Base-by-base conservation (phyloP, 1,284 basidiomycete genomes). In the Caloboletus firmus region DNA sequence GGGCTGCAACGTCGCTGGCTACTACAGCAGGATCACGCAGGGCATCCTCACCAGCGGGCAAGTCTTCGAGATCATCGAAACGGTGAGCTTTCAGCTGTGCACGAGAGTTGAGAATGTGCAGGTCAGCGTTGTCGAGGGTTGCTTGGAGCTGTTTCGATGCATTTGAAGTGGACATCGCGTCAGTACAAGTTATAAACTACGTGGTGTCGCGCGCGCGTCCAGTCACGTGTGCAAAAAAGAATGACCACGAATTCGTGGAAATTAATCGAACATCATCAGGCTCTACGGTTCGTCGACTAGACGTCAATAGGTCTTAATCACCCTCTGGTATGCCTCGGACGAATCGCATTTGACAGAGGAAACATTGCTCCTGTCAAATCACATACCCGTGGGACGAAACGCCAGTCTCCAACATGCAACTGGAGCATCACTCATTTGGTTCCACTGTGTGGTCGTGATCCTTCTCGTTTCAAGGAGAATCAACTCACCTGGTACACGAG, bases 41-140 rank as follows among this genome's bases (percentile, higher is more conserved):
- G 4, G 64, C 59, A n/a, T 71, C 68, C 44, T 72, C 70, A 1
- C 59, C 51, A 4, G 32, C 18, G 3, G 57, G 49, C 44, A 59
- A 46, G 43, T 72, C 66, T 13, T 68, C 68, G 35, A 72, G 37
- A 26, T 58, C 54, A 8, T 70, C 69, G 36, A 70, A 69, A n/a
- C 57, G 68, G 24, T 69, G 50, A 0, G 68, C 52, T 32, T 59
- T 71, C 1, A 68, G 41, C 18, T 58, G 61, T 2, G 52, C 18
- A 8, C 60, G 69, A 20, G 66, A 52, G 40, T 54, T 53, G 28
- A 66, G 55, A 34, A 71, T 64, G 52, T 58, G 45, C n/a, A 72
- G n/a, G 31, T 43, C 59, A 31, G 63, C 57, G 20, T 45, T 59
- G 43, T 72, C 70, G 41, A 68, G 63, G 6, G 41, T 31, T 4